Conservation (phyloP, 2,329 filamentous ascomycete species). For the Cytospora mali region DNA sequence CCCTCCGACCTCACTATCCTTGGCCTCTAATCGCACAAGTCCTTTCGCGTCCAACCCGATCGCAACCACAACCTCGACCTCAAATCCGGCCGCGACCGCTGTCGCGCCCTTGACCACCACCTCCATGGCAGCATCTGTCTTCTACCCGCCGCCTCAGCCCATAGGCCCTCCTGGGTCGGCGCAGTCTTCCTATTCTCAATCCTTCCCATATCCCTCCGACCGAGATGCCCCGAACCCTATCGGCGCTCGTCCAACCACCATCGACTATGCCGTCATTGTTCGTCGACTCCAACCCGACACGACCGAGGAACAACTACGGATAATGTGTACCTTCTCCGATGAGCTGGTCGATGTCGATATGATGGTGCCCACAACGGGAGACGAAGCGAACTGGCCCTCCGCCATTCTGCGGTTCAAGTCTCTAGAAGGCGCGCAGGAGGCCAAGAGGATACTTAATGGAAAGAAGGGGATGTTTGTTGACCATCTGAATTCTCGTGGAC, state of each 20-base stretch:
- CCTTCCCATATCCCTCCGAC: slow-evolving; percentile 43
- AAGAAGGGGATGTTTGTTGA: slow-evolving; percentile 54
- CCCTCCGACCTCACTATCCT: slow-evolving; percentile 42
- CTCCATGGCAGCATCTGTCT: slow-evolving; percentile 51
- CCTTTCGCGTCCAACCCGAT: slow-evolving; percentile 36
- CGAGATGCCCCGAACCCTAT: slow-evolving; percentile 46
- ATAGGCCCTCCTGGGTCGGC: slow-evolving; percentile 40
- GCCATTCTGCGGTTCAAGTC: slow-evolving; percentile 58
- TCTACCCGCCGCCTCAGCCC: slow-evolving; percentile 44
- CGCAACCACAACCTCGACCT: slow-evolving; percentile 33
- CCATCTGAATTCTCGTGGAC: slow-evolving; percentile 59
- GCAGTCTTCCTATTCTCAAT: slow-evolving; percentile 40
- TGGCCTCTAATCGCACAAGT: slow-evolving; percentile 38
- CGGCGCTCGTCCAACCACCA: slow-evolving; percentile 33
- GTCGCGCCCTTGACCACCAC: slow-evolving; percentile 35
- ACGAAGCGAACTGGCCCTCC: slow-evolving; percentile 53
- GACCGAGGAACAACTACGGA: slow-evolving; percentile 54
- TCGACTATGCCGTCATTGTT: slow-evolving; percentile 49
- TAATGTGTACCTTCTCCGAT: slow-evolving; percentile 63
- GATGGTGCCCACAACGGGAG: slow-evolving; percentile 51
- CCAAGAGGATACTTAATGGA: slow-evolving; percentile 60
- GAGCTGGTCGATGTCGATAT: slow-evolving; percentile 56
- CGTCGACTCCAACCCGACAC: slow-evolving; percentile 57
- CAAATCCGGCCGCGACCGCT: slow-evolving; percentile 39
- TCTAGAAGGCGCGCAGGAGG: slow-evolving; percentile 55